Evolutionary conservation across 73 alveolate genomes (phyloP), one percentile per base, ranked within the genome.

Genomic region (Paraurostyla sp.): DNA sequence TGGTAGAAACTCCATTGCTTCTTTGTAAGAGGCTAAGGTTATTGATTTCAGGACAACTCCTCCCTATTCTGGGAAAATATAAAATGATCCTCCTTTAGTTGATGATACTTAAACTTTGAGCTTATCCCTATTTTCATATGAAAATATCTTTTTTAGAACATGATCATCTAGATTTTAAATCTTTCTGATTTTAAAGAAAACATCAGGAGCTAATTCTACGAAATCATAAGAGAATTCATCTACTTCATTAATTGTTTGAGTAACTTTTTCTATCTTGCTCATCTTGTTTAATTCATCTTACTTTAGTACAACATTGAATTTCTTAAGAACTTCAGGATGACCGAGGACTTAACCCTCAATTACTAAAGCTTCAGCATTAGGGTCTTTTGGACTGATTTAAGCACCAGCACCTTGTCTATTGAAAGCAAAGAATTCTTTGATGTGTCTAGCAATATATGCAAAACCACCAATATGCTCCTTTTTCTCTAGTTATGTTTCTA

Each of bases 11-110:
- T 68, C 59, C 29, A 56, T 35, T 41, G 83, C 27, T 16, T 81
- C 57, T 57, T 83, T 76, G 58, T 57, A 78, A 20, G 57, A 62
- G 0, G 80, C 80, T 52, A 51, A 83, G 2, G 89, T 59, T 13
- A 90, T 57, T 29, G 92, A 81, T 46, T 90, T 82, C 15, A 90
- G 11, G 6, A 83, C 85, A 18, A 90, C 13, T 0, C 95, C 95
- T 4, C 85, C 90, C 22, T 90, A 22, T 40, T 40, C 30, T 35
- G 92, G 92, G 71, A 50, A 59, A 52, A 90, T 83, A 45, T 81
- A 90, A 50, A 90, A 90, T 33, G 85, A 29, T 0, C 95, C 95
- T 0, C 95, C 95, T 45, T 90, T 90, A 3, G 89, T 83, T 4
- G 83, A 40, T 1, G 90, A 57, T 13, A 90, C 90, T 13, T 50